Evolutionary conservation across 2,329 filamentous ascomycete genomes (phyloP).

Genomic region (Fusarium transvaalense): DNA sequence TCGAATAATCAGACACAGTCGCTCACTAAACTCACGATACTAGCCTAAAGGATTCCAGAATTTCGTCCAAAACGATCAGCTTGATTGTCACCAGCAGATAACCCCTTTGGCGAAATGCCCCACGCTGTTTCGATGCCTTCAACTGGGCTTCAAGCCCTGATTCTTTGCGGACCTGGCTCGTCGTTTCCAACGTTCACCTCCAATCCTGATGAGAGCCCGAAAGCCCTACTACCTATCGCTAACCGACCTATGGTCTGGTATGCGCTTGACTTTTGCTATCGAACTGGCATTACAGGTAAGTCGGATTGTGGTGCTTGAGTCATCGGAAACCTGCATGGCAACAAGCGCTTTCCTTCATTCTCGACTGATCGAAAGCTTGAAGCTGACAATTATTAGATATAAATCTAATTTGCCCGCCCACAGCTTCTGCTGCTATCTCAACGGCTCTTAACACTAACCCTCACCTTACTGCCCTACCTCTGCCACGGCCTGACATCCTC

Average conservation of each 20-base stretch:
- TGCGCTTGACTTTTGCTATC: conserved; percentile 85
- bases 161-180: conserved; percentile 84
- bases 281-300: conserved; percentile 81
- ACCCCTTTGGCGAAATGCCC: conserved; percentile 67
- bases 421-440: conserved; percentile 74
- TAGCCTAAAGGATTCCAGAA: not conserved
- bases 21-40: not conserved
- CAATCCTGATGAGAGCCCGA: conserved; percentile 82
- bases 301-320: conserved; percentile 23
- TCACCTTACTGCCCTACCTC: conserved; percentile 78
- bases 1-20: conserved; percentile 7
- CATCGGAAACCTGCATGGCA: conserved; percentile 4
- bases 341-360: not conserved
- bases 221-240: conserved; percentile 84
- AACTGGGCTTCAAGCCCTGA: conserved; percentile 83
- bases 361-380: not conserved
- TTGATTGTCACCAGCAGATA: conserved; percentile 17
- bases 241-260: conserved; percentile 94
- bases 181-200: conserved; percentile 87
- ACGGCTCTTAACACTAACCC: conserved; percentile 81
- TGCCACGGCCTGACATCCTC: conserved; percentile 79
- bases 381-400: conserved; percentile 63
- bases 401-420: conserved; percentile 73
- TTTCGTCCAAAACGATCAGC: not conserved
- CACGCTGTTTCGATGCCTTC: conserved; percentile 80